Conservation (phyloP, 1,139 yeast genomes). For the Meyerozyma smithsonii region DNA sequence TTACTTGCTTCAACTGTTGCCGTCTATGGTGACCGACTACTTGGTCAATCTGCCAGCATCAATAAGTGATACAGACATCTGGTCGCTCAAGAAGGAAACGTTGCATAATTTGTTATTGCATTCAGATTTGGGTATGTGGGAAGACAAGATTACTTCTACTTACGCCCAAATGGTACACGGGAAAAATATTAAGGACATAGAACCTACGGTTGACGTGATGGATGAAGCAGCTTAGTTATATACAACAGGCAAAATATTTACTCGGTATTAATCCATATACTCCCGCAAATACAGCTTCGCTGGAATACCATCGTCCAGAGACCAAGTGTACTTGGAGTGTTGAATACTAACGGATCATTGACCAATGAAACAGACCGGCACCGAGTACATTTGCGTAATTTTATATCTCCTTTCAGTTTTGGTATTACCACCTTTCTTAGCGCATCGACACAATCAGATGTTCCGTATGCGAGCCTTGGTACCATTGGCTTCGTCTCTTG, state of each 20-base stretch:
- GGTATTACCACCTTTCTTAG: slow-evolving; percentile 40
- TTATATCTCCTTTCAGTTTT: slow-evolving; percentile 13
- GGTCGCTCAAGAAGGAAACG: neutral
- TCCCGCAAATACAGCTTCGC: slow-evolving; percentile 76
- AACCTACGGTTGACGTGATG: neutral
- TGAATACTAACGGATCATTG: slow-evolving; percentile 42
- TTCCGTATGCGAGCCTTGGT: slow-evolving; percentile 19
- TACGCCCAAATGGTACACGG: neutral
- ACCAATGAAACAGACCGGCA: slow-evolving; percentile 61
- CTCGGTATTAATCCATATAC: slow-evolving; percentile 53
- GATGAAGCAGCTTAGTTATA: too few relatives aligned
- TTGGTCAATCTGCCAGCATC: neutral
- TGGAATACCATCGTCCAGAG: slow-evolving; percentile 75
- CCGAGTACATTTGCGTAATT: slow-evolving; percentile 53
- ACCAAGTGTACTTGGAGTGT: slow-evolving; percentile 33
- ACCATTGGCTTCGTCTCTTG: neutral
- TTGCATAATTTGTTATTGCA: neutral
- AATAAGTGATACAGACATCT: neutral
- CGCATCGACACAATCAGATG: slow-evolving; percentile 35
- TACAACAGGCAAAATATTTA: neutral
- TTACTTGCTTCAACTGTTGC: neutral
- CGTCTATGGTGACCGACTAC: slow-evolving; percentile 1
- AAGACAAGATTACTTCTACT: neutral
- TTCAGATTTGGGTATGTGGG: slow-evolving; percentile 1
- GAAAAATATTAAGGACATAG: neutral